Conservation (phyloP, 176 grass and related monocot genomes). For the Oryza brachyantha region DNA sequence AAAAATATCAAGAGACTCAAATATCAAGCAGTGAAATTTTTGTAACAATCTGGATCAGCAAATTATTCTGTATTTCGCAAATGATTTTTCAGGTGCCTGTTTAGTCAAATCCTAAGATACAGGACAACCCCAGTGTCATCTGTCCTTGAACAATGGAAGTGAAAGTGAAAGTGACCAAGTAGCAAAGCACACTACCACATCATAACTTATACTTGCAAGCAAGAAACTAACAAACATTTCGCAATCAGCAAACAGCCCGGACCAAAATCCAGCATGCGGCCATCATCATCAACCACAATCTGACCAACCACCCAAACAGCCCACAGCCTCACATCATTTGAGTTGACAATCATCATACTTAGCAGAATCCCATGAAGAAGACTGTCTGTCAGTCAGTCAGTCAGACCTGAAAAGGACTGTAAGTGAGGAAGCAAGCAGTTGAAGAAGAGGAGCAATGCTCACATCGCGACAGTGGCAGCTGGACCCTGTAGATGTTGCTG, state of each 20-base stretch:
- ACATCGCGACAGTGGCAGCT: constrained; percentile 82
- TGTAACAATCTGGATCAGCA: background rate
- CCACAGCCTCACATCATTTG: background rate
- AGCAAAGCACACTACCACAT: constrained; percentile 21
- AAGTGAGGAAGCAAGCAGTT: background rate
- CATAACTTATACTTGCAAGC: constrained; percentile 8
- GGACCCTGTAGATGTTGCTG: constrained; percentile 91
- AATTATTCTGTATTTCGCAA: background rate
- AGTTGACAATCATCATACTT: background rate
- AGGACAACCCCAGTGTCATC: background rate
- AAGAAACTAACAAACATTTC: constrained; percentile 26
- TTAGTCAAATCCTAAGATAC: background rate
- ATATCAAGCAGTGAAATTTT: background rate
- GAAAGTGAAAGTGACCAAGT: background rate
- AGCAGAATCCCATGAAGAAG: constrained; percentile 43
- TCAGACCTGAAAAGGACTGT: constrained; percentile 9
- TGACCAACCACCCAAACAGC: too few relatives aligned
- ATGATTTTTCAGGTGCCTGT: background rate
- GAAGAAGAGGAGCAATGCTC: constrained; percentile 26
- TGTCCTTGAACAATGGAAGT: background rate
- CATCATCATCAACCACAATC: constrained; percentile 19
- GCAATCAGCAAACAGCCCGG: constrained; percentile 21
- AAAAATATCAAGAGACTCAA: background rate
- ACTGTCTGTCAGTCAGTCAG: background rate
- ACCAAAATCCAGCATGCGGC: constrained; percentile 11